These are phyloP conservation scores for Pyropia haitanensis DNA, from an alignment of 23 red algal species.

Conservation along the genomic window DNA sequence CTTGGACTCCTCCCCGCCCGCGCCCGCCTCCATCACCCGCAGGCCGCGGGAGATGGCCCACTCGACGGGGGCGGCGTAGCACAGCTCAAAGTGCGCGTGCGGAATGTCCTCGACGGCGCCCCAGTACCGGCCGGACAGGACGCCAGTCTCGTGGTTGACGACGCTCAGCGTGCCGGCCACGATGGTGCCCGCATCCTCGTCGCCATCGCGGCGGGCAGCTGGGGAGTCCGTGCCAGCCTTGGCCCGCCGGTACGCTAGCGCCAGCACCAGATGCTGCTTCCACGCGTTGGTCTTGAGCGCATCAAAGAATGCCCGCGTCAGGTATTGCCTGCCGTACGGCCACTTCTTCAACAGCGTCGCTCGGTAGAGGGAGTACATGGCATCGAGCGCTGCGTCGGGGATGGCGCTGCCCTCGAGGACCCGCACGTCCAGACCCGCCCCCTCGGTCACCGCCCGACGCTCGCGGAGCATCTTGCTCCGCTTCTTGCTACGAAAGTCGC, in stretches of 20 bases:
- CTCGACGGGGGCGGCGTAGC: constrained; percentile 82
- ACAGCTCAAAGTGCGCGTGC: constrained; percentile 79
- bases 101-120: constrained; percentile 60
- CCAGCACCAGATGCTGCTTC: constrained; percentile 24
- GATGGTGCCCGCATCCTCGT: constrained; percentile 5
- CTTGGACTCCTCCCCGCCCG: constrained; percentile 89
- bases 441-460: constrained; percentile 53
- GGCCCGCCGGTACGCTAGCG: constrained; percentile 9
- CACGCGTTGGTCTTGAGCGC: constrained; percentile 29
- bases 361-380: constrained; percentile 66
- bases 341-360: constrained; percentile 49
- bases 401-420: constrained; percentile 51
- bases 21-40: constrained; percentile 66
- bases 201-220: background rate
- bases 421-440: constrained; percentile 33
- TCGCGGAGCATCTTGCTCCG: constrained; percentile 73
- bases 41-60: constrained; percentile 56
- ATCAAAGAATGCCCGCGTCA: constrained; percentile 49
- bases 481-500: constrained; percentile 59
- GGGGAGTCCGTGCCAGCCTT: background rate
- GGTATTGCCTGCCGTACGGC: constrained; percentile 67
- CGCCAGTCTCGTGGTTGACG: constrained; percentile 28
- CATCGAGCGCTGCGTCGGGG: constrained; percentile 13
- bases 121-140: constrained; percentile 92
- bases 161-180: constrained; percentile 29